Evolutionary conservation across 169 alveolate genomes (phyloP), one percentile per base, ranked within the genome.

Genomic region (Toxoplasma gondii): DNA sequence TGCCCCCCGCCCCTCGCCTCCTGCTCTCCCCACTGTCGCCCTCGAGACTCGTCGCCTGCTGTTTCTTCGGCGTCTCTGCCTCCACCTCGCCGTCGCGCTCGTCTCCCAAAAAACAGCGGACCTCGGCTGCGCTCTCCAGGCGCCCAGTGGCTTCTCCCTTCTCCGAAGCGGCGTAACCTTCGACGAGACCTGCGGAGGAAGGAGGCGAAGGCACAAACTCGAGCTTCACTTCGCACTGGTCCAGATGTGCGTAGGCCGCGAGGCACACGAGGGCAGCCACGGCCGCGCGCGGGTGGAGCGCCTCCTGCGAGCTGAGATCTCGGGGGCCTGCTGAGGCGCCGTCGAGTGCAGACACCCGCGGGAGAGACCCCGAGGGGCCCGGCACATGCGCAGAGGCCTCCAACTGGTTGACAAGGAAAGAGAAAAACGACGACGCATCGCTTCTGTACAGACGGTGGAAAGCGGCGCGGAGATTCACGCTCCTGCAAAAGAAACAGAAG

Each of bases 341-440:
- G 74, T 31, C 7, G 74, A 1, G 31, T 31, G 29, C 74, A 16
- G 7, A 31, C n/a, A 1, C n/a, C 74, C 22, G 34, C 7, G 74
- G 29, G 74, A 64, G 5, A 64, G 74, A 31, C 34, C 74, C 34
- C 74, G 74, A 16, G 74, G 1, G 4, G 74, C n/a, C 31, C 1
- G 34, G n/a, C 74, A 31, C 74, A 49, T 64, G 74, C 74, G 34
- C 31, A 4, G 74, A 64, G 34, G 31, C 34, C 29, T 64, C 74
- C 38, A 82, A 22, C 27, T 41, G 64, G 90, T 31, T 82, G 90
- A 82, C 44, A 12, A 82, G 39, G 27, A 82, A 82, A 22, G 90
- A 12, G 38, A 82, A 41, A 31, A 82, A 82, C n/a, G 90, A 39
- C 34, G 90, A 38, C 39, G 41, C 90, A 38, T 82, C 90, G 90